Evolutionary conservation across 768 basidiomycete species (phyloP), one percentile per base, ranked within the genome.

Genomic region (Hygrocybe punicea): DNA sequence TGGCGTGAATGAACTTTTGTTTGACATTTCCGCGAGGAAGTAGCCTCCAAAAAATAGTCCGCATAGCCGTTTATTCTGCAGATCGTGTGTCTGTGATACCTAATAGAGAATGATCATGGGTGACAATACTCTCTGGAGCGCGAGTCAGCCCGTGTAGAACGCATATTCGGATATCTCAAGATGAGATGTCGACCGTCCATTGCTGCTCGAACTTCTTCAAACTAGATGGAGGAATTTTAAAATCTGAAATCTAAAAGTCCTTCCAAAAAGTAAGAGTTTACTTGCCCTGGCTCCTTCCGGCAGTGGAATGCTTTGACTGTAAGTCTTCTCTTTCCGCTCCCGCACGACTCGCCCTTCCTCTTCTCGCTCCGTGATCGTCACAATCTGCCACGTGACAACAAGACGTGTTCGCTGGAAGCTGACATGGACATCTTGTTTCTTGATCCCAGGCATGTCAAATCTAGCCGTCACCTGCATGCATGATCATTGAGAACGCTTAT

Each of bases 391-490:
- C 16, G 81, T 85, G 37, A 91, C 76, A 36, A 86, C 75, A 9
- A 91, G 72, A 45, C 81, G 73, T 60, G 80, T 78, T 53, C 79
- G 77, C 53, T 86, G 85, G 62, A 82, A 90, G 65, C 83, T 88
- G 64, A 91, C 84, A 61, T 90, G 87, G 55, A 89, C 81, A 58
- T 90, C 83, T 57, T 88, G 80, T 67, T 89, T 90, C 64, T 76
- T 77, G 42, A 90, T 81, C 25, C 86, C 85, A 2, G 79, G 78
- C 63, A 91, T 73, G 58, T 89, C 85, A 66, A 89, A 88, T 50
- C 81, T 87, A 21, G 85, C 86, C 25, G 56, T 57, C 17, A 57
- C 37, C 56, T 57, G 37, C 4, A 21, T 57, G 37, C 4, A 21
- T 35, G 48, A 21, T 16, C 25, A 49, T 51, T 25, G 39, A 44